Evolutionary conservation across 805 yeast species (phyloP).

Genomic region (Ogataea methylovora): DNA sequence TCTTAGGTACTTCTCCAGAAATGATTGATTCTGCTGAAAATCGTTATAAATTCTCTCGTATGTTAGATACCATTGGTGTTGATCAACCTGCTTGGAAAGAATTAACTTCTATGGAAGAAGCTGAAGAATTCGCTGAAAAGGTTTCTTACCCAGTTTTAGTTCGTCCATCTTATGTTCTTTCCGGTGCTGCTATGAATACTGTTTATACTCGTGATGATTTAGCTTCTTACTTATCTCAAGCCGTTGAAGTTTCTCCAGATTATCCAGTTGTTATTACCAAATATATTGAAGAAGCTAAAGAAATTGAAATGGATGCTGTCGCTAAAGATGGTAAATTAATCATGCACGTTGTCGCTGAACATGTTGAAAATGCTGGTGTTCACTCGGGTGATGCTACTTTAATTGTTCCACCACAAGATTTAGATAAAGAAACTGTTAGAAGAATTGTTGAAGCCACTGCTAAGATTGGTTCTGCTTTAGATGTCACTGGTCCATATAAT

Average conservation of each 20-base stretch:
- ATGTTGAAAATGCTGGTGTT: constrained; percentile 98
- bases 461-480: constrained; percentile 89
- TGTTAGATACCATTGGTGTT: constrained; percentile 92
- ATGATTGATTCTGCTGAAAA: constrained; percentile 98
- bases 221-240: constrained; percentile 82
- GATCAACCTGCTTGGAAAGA: constrained; percentile 99
- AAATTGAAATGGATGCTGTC: constrained; percentile 98
- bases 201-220: constrained; percentile 86
- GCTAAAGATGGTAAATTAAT: constrained; percentile 90
- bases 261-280: constrained; percentile 97
- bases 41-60: constrained; percentile 94
- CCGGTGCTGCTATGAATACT: constrained; percentile 99
- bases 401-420: constrained; percentile 94
- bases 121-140: constrained; percentile 83
- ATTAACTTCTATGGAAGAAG: constrained; percentile 85
- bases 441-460: constrained; percentile 94
- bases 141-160: constrained; percentile 93
- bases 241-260: constrained; percentile 95
- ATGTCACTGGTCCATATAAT: constrained; percentile 95
- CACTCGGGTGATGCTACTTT: constrained; percentile 99
- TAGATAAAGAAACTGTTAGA: constrained; percentile 83
- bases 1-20: constrained; percentile 94
- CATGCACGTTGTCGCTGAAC: constrained; percentile 97
- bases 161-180: constrained; percentile 93
- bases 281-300: constrained; percentile 94